phyloP scores from a whole-genome alignment of 139 green algal genomes.

The Astrephomene gubernaculifera region DNA sequence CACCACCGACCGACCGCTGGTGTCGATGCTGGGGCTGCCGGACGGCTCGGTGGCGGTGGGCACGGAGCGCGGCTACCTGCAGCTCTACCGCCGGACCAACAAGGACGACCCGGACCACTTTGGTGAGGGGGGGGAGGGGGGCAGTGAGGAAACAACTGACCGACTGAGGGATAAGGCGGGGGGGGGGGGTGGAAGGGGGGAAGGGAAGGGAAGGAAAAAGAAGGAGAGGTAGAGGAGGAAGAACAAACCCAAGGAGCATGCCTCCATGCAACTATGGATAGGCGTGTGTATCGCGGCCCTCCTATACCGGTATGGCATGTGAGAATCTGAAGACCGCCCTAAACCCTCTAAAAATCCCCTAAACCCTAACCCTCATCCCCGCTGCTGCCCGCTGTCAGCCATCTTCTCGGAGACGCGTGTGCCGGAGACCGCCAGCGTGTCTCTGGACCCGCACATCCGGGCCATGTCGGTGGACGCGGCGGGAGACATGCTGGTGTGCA shows the following conservation, averaged over 20 bases:
- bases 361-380: background rate
- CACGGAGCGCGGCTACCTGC: conserved; percentile 24
- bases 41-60: conserved; percentile 20
- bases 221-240: too few relatives aligned
- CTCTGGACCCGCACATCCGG: conserved; percentile 25
- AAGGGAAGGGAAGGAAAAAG: too few relatives aligned
- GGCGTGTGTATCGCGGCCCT: too few relatives aligned
- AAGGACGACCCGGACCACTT: background rate
- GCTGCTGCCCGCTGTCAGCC: background rate
- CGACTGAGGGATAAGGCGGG: background rate
- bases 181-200: background rate
- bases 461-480: background rate
- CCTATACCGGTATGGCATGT: background rate
- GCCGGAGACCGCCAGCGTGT: conserved; percentile 16
- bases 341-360: background rate
- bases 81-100: background rate
- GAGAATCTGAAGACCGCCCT: background rate
- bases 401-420: conserved; percentile 35
- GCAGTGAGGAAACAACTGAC: background rate
- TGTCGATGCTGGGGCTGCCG: conserved; percentile 11
- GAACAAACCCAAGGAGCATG: too few relatives aligned
- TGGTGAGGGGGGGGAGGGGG: background rate
- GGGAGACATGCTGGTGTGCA: conserved; percentile 37
- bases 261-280: too few relatives aligned
- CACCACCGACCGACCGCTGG: conserved; percentile 16